Percentiles rank a stretch among this genome's conserved stretches.
These are phyloP conservation scores for Boletellus sp. DNA, from an alignment of 768 basidiomycete species.

Conservation along the genomic window DNA sequence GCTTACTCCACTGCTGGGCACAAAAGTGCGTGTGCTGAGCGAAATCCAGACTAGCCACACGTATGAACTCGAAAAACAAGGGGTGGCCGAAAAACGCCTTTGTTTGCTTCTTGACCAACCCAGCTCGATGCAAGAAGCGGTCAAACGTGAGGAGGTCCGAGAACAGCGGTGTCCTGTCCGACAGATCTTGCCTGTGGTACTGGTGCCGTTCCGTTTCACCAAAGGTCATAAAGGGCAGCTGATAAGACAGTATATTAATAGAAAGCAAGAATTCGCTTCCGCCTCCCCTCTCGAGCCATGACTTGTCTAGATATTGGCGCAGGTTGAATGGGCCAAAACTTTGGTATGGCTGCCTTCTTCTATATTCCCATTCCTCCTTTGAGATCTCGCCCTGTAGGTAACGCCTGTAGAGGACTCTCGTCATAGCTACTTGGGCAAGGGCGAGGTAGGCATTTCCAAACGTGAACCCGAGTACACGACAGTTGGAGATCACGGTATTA, in stretches of 20 bases:
- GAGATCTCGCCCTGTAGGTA: conserved; percentile 44
- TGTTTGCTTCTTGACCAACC: conserved; percentile 35
- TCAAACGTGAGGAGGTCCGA: conserved; percentile 37
- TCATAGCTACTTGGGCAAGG: conserved; percentile 46
- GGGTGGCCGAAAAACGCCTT: conserved; percentile 37
- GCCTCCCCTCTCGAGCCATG: conserved; percentile 45
- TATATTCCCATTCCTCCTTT: conserved; percentile 47
- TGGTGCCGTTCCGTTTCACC: conserved; percentile 11
- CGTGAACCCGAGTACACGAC: conserved; percentile 40
- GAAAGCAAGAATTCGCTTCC: conserved; percentile 37
- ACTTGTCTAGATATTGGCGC: conserved; percentile 43
- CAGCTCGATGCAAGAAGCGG: conserved; percentile 44
- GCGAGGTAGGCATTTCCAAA: conserved; percentile 49
- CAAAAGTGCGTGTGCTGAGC: neutral
- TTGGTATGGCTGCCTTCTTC: conserved; percentile 46
- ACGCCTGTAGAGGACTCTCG: conserved; percentile 45
- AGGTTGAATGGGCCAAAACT: conserved; percentile 50
- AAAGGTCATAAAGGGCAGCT: conserved; percentile 45
- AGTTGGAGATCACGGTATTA: conserved; percentile 31
- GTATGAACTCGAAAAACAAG: conserved; percentile 40
- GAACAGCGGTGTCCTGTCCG: conserved; percentile 34
- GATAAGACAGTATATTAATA: conserved; percentile 43
- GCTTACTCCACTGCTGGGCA: conserved; percentile 23
- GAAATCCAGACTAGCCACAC: conserved; percentile 14
- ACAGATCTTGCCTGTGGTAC: neutral